Conservation (phyloP, 2,329 filamentous ascomycete species). For the Pseudogymnoascus sp. region DNA sequence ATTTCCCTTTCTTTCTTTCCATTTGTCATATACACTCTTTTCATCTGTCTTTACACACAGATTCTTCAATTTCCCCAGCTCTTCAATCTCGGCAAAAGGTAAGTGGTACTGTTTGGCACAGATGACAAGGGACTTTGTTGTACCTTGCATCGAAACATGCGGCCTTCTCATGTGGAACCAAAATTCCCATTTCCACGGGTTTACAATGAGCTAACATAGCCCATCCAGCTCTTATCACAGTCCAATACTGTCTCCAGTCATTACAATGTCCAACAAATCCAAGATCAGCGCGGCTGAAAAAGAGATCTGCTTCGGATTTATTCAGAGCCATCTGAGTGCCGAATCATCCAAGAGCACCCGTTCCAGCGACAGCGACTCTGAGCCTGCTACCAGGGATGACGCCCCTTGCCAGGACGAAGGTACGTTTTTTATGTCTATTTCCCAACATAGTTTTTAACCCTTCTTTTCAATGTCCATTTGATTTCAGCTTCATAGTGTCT, state of each 20-base stretch:
- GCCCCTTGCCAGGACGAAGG: background rate
- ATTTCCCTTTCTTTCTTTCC: background rate
- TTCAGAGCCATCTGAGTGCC: background rate
- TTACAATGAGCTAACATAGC: background rate
- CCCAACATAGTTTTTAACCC: background rate
- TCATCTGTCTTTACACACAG: background rate
- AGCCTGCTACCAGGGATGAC: background rate
- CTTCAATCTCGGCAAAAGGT: background rate
- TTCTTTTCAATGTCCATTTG: background rate
- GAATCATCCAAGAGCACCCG: background rate
- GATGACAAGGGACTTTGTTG: background rate
- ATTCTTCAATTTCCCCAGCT: background rate
- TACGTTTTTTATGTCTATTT: background rate
- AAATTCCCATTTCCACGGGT: background rate
- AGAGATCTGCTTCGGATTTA: conserved; percentile 3
- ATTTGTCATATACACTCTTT: conserved; percentile 1
- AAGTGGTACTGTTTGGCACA: background rate
- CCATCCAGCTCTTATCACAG: background rate
- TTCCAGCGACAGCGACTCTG: background rate
- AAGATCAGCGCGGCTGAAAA: conserved; percentile 3
- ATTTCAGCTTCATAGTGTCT: background rate
- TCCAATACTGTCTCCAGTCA: background rate
- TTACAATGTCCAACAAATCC: background rate
- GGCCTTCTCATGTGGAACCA: background rate
- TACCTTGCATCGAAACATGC: background rate